phyloP scores from a whole-genome alignment of 2,329 filamentous ascomycete genomes.

The Nigrograna mackinnonii region DNA sequence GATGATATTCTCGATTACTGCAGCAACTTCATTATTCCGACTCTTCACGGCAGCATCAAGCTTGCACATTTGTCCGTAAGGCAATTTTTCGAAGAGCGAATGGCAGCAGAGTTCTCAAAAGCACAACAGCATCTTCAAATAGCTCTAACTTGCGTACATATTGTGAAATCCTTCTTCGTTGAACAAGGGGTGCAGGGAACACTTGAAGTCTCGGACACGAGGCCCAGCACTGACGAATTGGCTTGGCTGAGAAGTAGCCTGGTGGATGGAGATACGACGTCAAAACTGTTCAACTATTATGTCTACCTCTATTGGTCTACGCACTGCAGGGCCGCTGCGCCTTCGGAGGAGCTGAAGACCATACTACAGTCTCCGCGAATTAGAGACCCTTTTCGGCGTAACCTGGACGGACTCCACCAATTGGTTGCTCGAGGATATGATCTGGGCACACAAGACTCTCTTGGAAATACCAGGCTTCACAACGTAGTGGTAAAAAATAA shows the following conservation, averaged over 20 bases:
- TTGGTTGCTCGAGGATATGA: not conserved
- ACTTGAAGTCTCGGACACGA: no score
- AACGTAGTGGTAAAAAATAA: not conserved
- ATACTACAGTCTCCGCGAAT: not conserved
- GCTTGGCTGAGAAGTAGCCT: no score
- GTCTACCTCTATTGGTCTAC: not conserved
- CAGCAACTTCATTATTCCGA: conserved; percentile 1
- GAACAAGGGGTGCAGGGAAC: no score
- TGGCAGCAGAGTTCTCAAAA: not conserved
- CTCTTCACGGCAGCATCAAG: not conserved
- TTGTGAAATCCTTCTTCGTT: not conserved
- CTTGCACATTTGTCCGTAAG: not conserved
- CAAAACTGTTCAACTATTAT: not conserved
- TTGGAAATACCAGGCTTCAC: not conserved
- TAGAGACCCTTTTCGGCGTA: not conserved
- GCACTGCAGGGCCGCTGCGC: not conserved
- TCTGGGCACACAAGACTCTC: not conserved
- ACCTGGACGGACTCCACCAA: not conserved
- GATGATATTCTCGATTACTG: conserved; percentile 1
- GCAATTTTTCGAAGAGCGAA: conserved; percentile 2
- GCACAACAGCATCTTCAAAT: not conserved
- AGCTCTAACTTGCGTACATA: not conserved
- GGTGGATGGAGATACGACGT: not conserved
- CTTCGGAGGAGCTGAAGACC: not conserved
- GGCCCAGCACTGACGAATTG: no score